Base-by-base conservation (phyloP, 2,329 filamentous ascomycete species). In the Colletotrichum zoysiae region DNA sequence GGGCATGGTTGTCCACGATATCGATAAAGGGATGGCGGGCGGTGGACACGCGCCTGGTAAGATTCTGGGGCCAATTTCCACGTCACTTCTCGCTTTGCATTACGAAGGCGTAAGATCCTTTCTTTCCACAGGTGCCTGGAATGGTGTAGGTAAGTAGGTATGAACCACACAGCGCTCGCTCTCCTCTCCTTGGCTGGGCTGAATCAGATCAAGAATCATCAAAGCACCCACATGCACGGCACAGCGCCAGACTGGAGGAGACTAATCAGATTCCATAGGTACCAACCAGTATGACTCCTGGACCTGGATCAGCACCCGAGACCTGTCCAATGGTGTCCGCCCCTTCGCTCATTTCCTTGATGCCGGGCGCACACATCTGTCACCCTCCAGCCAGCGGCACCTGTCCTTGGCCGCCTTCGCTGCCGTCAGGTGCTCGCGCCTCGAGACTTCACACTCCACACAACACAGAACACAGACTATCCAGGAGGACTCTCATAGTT, bases 1-100 rank as follows among this genome's bases (percentile, higher is more conserved):
- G 51, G 35, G 38, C 62, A 61, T 53, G 50, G 65, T 48, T 55
- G 30, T 55, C 35, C 51, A 26, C 16, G 33, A 46, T 68, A 59
- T 71, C 65, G 58, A 71, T 63, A 59, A 58, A 62, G 44, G 50
- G 44, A 60, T 38, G 33, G 60, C n/a, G 38, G 50, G 51, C 65
- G 38, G 46, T 40, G 44, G 46, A 30, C 20, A 46, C 20, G 38
- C 12, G 60, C 58, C 66, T 58, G 44, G 69, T 46, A 55, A 48
- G 18, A 62, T 33, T 20, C 67, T 38, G 53, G 61, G 61, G 48
- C 50, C 46, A 58, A 40, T 50, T 33, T 68, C 58, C 69, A 71
- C 69, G 69, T 71, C 69, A 71, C 51, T 58, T 7, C 56, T 42
- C 50, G 33, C 30, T 48, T 42, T 40, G 60, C 33, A 35, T 51